phyloP scores from a whole-genome alignment of 305 asterid genomes.

The Solanum chacoense region DNA sequence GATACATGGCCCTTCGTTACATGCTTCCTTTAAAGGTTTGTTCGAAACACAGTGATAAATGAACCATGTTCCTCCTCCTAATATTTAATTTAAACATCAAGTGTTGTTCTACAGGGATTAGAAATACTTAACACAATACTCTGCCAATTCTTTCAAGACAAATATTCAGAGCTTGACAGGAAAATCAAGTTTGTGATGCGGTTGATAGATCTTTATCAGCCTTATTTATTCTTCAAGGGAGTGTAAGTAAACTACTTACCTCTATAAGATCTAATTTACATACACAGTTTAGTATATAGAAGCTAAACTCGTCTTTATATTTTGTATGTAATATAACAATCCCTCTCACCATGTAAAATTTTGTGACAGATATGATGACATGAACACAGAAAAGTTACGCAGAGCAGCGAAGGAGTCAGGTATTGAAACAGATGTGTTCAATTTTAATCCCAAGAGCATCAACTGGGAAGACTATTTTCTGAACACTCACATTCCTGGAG shows the following conservation, averaged over 20 bases:
- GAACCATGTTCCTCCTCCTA: background rate
- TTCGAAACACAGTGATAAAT: background rate
- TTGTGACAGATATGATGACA: slow-evolving; percentile 56
- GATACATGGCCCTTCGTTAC: slow-evolving; percentile 40
- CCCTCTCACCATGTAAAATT: background rate
- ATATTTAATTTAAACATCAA: background rate
- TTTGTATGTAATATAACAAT: background rate
- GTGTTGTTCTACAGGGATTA: slow-evolving; percentile 29
- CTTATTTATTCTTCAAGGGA: slow-evolving; percentile 65
- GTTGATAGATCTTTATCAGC: slow-evolving; percentile 53
- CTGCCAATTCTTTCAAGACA: slow-evolving; percentile 46
- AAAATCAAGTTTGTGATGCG: slow-evolving; percentile 45
- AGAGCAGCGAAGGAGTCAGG: slow-evolving; percentile 21
- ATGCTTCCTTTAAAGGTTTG: slow-evolving; percentile 55
- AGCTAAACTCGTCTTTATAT: background rate
- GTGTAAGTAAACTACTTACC: slow-evolving; percentile 17
- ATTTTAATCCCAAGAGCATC: slow-evolving; percentile 54
- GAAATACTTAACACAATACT: slow-evolving; percentile 39
- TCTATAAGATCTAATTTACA: background rate
- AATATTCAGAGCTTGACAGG: slow-evolving; percentile 30
- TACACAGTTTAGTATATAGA: background rate
- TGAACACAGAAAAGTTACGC: slow-evolving; percentile 59
- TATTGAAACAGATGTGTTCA: slow-evolving; percentile 20
- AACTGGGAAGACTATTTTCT: slow-evolving; percentile 62
- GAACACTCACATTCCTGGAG: slow-evolving; percentile 53